Evolutionary conservation across 2,329 filamentous ascomycete species (phyloP).

Genomic region (Cryoendolithus antarcticus): DNA sequence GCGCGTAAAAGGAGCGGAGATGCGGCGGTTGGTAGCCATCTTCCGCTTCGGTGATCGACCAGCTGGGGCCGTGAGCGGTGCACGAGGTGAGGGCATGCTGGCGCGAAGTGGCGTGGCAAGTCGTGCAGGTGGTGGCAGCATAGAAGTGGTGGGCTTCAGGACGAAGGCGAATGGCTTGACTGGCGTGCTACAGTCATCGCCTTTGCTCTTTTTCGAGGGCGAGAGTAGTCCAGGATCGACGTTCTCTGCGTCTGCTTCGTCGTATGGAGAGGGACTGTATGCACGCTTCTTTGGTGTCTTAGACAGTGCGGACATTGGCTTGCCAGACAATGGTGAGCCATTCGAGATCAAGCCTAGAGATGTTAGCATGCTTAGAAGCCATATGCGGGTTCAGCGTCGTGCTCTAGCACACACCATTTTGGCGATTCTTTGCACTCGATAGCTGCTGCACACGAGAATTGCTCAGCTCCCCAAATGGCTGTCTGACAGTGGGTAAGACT

Average conservation of each 20-base stretch:
- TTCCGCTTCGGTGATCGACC: slow-evolving; percentile 70
- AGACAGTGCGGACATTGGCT: slow-evolving; percentile 14
- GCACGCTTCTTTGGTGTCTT: slow-evolving; percentile 34
- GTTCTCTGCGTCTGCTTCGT: slow-evolving; percentile 44
- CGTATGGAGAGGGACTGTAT: slow-evolving; percentile 30
- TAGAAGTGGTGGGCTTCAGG: slow-evolving; percentile 21
- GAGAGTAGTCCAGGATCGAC: slow-evolving; percentile 41
- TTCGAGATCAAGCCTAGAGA: slow-evolving; percentile 3
- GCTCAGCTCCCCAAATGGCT: slow-evolving; percentile 65
- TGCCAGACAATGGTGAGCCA: slow-evolving; percentile 14
- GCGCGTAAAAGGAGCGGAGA: slow-evolving; percentile 52
- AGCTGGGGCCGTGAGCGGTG: slow-evolving; percentile 48
- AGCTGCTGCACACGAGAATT: slow-evolving; percentile 57
- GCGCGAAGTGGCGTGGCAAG: slow-evolving; percentile 26
- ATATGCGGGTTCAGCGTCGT: too few relatives aligned
- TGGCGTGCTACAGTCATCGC: slow-evolving; percentile 20
- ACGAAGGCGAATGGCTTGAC: slow-evolving; percentile 31
- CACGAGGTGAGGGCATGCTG: slow-evolving; percentile 30
- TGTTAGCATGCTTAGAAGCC: too few relatives aligned
- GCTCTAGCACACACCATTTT: slow-evolving; percentile 39
- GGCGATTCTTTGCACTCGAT: slow-evolving; percentile 65
- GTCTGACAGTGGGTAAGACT: slow-evolving; percentile 35
- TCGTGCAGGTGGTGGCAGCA: slow-evolving; percentile 24
- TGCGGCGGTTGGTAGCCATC: slow-evolving; percentile 51
- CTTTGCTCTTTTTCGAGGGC: slow-evolving; percentile 43